Percentiles rank a stretch among this genome's conserved stretches.
Conservation (phyloP, 306 rosid species). For the Myrica gale region DNA sequence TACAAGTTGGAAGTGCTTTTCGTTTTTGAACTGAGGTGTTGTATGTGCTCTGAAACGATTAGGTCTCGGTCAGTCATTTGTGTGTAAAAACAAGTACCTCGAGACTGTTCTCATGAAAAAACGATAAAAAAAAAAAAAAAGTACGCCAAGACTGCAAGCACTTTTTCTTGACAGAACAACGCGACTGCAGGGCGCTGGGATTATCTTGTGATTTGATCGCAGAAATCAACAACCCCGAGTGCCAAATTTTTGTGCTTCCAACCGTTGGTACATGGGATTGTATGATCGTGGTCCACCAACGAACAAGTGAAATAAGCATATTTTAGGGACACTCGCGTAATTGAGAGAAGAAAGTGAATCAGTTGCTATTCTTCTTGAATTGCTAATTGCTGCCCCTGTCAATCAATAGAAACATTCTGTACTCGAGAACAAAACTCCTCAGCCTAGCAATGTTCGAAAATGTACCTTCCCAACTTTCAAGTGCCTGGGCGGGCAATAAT, state of each 20-base stretch:
- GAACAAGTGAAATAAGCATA: not conserved
- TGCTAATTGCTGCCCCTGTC: not conserved
- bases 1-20: not conserved
- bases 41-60: not conserved
- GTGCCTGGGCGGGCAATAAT: not conserved
- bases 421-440: constrained; percentile 34
- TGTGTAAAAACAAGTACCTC: not conserved
- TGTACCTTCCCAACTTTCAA: constrained; percentile 11
- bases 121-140: too few relatives aligned
- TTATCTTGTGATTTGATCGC: not conserved
- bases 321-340: too few relatives aligned
- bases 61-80: not conserved
- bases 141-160: not conserved
- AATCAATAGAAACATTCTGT: constrained; percentile 6
- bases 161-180: not conserved
- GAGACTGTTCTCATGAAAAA: too few relatives aligned
- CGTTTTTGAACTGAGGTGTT: not conserved
- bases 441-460: constrained; percentile 4
- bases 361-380: not conserved
- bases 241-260: not conserved
- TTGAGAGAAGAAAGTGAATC: not conserved
- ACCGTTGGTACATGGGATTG: not conserved
- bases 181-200: not conserved
- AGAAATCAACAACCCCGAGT: not conserved
- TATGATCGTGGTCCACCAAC: too few relatives aligned